Evolutionary conservation across 352 stramenopile genomes (phyloP).

Genomic region (Pythium dissotocum): DNA sequence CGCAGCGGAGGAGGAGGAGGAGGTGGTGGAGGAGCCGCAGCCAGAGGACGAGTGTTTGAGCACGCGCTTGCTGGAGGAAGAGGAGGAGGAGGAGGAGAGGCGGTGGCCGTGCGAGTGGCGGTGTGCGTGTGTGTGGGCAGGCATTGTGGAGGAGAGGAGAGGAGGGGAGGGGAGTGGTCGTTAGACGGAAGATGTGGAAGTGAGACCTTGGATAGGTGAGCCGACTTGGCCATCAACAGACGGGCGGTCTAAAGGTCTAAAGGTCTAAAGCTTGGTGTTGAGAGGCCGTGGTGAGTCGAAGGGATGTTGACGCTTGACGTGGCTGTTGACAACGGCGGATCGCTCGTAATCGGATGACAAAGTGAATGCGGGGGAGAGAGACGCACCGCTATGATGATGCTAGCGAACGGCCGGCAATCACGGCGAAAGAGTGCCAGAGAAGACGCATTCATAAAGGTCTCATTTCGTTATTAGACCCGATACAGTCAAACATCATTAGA

Average conservation of each 20-base stretch:
- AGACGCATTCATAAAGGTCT: background rate
- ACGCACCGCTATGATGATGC: background rate
- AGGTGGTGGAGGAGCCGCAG: background rate
- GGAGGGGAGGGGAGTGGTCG: background rate
- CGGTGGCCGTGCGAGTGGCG: background rate
- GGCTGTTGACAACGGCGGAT: slow-evolving; percentile 1
- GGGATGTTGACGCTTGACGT: background rate
- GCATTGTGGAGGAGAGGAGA: slow-evolving; percentile 2
- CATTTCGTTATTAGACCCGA: background rate
- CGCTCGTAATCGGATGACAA: background rate
- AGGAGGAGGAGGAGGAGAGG: background rate
- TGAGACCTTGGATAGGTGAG: background rate
- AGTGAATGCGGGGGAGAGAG: background rate
- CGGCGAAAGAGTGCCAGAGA: background rate
- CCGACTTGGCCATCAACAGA: background rate
- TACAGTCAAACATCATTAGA: background rate
- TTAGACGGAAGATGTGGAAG: slow-evolving; percentile 9
- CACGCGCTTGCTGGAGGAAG: slow-evolving; percentile 1
- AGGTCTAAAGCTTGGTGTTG: no score
- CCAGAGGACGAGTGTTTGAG: background rate
- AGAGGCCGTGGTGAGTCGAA: no score
- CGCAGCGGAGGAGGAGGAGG: background rate
- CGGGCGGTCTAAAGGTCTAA: background rate
- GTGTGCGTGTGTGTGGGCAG: slow-evolving; percentile 7
- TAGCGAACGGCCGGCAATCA: background rate